Conservation (phyloP, 352 stramenopile genomes). For the Pythium vanterpoolii region DNA sequence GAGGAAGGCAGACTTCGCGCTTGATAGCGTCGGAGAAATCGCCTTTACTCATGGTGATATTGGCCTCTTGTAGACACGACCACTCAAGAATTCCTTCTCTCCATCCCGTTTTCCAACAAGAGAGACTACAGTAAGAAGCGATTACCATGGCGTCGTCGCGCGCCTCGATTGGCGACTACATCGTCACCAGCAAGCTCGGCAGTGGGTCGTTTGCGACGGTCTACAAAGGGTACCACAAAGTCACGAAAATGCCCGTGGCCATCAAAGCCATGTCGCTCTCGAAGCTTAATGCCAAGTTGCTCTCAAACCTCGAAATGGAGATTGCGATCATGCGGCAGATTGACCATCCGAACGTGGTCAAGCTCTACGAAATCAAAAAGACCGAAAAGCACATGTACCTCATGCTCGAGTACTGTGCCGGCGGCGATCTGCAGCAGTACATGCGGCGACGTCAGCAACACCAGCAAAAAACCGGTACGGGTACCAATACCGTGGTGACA, state of each 20-base stretch:
- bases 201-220: slow-evolving; percentile 93
- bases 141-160: slow-evolving; percentile 23
- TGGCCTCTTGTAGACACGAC: not conserved
- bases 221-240: slow-evolving; percentile 80
- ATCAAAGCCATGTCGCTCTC: slow-evolving; percentile 94
- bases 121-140: not conserved
- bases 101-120: too few species aligned
- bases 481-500: too few species aligned
- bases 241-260: slow-evolving; percentile 74
- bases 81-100: too few species aligned
- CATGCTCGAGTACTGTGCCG: slow-evolving; percentile 95
- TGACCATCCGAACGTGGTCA: slow-evolving; percentile 95
- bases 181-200: slow-evolving; percentile 88
- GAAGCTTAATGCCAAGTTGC: slow-evolving; percentile 94
- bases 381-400: slow-evolving; percentile 95
- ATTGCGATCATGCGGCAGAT: slow-evolving; percentile 96
- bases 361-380: slow-evolving; percentile 95
- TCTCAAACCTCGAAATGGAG: slow-evolving; percentile 96
- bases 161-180: slow-evolving; percentile 81
- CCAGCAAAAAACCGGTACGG: too few species aligned
- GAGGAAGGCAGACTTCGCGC: not conserved
- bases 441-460: slow-evolving; percentile 69
- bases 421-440: slow-evolving; percentile 94
- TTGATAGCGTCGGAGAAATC: not conserved
- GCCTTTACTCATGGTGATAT: not conserved